These are phyloP conservation scores for Xeromyces bisporus DNA, from an alignment of 495 filamentous ascomycete species.

Conservation along the genomic window DNA sequence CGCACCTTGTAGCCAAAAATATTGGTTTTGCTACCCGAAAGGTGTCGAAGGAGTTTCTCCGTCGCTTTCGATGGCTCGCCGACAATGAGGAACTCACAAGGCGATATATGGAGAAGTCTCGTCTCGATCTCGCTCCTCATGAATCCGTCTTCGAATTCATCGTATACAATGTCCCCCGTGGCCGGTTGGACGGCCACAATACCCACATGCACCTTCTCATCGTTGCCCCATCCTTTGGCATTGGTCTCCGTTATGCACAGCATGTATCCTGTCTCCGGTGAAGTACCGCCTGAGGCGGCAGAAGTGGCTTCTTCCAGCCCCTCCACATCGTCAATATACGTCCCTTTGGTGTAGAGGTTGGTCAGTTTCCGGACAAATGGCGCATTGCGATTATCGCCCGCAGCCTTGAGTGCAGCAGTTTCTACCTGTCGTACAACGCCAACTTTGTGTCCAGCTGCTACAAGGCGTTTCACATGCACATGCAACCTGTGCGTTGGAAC, in stretches of 20 bases:
- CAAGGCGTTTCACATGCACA: constrained; percentile 87
- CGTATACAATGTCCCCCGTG: constrained; percentile 91
- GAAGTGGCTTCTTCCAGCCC: constrained; percentile 42
- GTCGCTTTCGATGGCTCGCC: constrained; percentile 85
- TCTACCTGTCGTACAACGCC: constrained; percentile 93
- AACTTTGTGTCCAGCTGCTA: constrained; percentile 87
- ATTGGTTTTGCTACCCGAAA: constrained; percentile 77
- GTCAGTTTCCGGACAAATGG: constrained; percentile 88
- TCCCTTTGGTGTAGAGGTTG: constrained; percentile 95
- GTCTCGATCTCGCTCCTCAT: constrained; percentile 97
- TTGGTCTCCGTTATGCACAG: constrained; percentile 84
- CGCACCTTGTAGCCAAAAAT: constrained; percentile 84
- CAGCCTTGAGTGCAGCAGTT: constrained; percentile 94
- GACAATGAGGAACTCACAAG: constrained; percentile 91
- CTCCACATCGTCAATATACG: constrained; percentile 89
- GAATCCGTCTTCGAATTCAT: constrained; percentile 94
- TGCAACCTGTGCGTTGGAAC: constrained; percentile 84
- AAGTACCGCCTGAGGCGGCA: constrained; percentile 33
- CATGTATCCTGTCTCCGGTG: constrained; percentile 71
- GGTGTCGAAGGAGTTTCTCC: constrained; percentile 79
- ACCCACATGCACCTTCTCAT: constrained; percentile 86
- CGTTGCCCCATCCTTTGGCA: constrained; percentile 69
- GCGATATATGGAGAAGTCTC: constrained; percentile 79
- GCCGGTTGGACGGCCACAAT: constrained; percentile 90
- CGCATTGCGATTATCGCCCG: constrained; percentile 83